A percentile compares a stretch with the other conserved stretches of the same genome.
Evolutionary conservation across 306 rosid genomes (phyloP).

Genomic region (Rosa chinensis): DNA sequence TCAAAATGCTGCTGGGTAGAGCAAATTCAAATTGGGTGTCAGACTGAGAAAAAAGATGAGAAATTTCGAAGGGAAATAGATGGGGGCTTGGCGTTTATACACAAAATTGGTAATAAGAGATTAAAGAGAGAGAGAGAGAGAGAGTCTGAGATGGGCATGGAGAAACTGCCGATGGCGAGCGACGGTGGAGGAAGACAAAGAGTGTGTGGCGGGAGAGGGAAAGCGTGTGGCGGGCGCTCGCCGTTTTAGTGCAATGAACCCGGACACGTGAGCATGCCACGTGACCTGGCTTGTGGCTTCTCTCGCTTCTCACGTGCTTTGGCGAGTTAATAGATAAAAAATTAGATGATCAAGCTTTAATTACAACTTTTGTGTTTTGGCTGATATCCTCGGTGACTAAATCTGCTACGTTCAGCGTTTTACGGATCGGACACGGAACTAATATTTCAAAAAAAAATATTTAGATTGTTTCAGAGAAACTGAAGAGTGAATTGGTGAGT

Average conservation of each 20-base stretch:
- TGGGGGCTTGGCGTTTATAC: conserved; percentile 4
- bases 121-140: neutral
- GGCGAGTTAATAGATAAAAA: too few relatives aligned
- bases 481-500: too few relatives aligned
- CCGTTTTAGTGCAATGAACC: neutral
- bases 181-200: conserved; percentile 4
- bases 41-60: conserved; percentile 9
- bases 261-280: conserved; percentile 37
- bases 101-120: neutral
- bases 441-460: too few relatives aligned
- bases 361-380: too few relatives aligned
- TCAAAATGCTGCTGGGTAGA: conserved; percentile 7
- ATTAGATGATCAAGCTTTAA: too few relatives aligned
- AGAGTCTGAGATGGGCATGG: neutral
- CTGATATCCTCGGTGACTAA: too few relatives aligned
- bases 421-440: too few relatives aligned
- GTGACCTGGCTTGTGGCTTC: conserved; percentile 16
- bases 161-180: neutral
- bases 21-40: neutral
- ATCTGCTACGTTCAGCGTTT: too few relatives aligned
- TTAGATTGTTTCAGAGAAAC: too few relatives aligned
- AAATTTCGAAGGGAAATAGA: conserved; percentile 8
- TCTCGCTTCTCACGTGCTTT: too few relatives aligned
- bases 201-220: conserved; percentile 44
- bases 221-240: conserved; percentile 49